Percentiles rank a stretch among this genome's conserved stretches.
Conservation (phyloP, 148 eudicot genomes). For the Nyssa sinensis region DNA sequence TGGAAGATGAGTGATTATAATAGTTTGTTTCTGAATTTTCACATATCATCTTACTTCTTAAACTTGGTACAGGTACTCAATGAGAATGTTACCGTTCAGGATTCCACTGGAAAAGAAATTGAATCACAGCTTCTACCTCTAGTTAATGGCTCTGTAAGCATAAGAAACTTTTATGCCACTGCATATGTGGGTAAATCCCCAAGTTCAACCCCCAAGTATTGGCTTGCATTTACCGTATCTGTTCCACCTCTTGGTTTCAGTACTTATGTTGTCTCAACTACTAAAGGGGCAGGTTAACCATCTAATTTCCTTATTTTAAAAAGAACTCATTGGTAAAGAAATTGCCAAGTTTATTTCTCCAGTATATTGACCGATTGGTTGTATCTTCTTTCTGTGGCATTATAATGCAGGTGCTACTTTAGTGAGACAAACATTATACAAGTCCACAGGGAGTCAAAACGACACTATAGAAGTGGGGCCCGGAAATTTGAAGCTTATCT, state of each 20-base stretch:
- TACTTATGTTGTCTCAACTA: conserved; percentile 59
- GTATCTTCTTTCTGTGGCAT: conserved; percentile 6
- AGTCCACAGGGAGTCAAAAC: conserved; percentile 25
- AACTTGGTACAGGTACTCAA: conserved; percentile 48
- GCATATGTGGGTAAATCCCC: conserved; percentile 62
- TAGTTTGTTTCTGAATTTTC: background rate
- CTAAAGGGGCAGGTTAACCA: conserved; percentile 49
- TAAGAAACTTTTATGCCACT: conserved; percentile 54
- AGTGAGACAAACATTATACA: conserved; percentile 30
- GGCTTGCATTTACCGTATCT: conserved; percentile 86
- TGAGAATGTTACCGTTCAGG: conserved; percentile 55
- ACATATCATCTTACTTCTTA: background rate
- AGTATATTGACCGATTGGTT: background rate
- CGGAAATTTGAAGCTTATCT: conserved; percentile 73
- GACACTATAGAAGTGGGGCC: conserved; percentile 65
- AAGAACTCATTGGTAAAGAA: no score
- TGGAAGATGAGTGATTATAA: background rate
- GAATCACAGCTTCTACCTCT: conserved; percentile 77
- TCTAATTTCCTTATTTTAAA: conserved; percentile 2
- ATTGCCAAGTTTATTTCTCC: background rate
- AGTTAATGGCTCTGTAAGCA: conserved; percentile 44
- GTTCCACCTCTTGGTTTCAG: conserved; percentile 92
- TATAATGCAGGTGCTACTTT: conserved; percentile 41
- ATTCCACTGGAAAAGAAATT: conserved; percentile 63
- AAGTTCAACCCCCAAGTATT: conserved; percentile 41